Conservation (phyloP, 352 stramenopile species). For the Phytopythium aichiense region DNA sequence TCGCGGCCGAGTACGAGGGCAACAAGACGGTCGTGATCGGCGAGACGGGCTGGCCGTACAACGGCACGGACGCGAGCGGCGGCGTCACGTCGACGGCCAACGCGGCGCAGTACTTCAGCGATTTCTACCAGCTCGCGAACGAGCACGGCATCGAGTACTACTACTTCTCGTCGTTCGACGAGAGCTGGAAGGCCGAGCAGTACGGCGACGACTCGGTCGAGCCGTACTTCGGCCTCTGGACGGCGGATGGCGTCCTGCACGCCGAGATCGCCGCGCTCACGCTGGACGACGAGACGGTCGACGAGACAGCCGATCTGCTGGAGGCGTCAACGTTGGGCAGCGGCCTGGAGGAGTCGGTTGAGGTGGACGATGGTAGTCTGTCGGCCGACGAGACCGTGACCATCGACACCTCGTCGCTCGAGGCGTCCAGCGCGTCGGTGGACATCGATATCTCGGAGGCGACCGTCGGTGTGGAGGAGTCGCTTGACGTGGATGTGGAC, state of each 20-base stretch:
- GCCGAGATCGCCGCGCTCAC: slow-evolving; percentile 27
- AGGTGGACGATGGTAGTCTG: not conserved
- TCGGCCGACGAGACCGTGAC: not conserved
- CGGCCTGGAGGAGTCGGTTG: not conserved
- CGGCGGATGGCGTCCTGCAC: slow-evolving; percentile 46
- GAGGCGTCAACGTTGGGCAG: slow-evolving; percentile 11
- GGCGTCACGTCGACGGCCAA: slow-evolving; percentile 30
- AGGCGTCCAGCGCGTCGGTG: not conserved
- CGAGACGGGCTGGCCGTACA: slow-evolving; percentile 63
- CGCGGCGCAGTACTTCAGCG: slow-evolving; percentile 50
- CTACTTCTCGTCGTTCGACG: slow-evolving; percentile 71
- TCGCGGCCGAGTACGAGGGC: slow-evolving; percentile 15
- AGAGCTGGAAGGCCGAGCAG: slow-evolving; percentile 49
- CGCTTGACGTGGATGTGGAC: not conserved
- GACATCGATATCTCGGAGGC: not conserved
- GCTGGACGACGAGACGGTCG: slow-evolving; percentile 22
- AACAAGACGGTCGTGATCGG: slow-evolving; percentile 60
- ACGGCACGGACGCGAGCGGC: slow-evolving; percentile 25
- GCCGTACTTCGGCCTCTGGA: slow-evolving; percentile 68
- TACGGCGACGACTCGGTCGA: slow-evolving; percentile 55
- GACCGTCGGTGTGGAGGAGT: not conserved
- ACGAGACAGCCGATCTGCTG: not conserved
- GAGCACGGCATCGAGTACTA: slow-evolving; percentile 52
- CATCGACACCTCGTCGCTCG: not conserved
- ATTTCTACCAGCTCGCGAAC: slow-evolving; percentile 54